phyloP scores from a whole-genome alignment of 2,329 filamentous ascomycete genomes.

The Fusarium protoensiforme region DNA sequence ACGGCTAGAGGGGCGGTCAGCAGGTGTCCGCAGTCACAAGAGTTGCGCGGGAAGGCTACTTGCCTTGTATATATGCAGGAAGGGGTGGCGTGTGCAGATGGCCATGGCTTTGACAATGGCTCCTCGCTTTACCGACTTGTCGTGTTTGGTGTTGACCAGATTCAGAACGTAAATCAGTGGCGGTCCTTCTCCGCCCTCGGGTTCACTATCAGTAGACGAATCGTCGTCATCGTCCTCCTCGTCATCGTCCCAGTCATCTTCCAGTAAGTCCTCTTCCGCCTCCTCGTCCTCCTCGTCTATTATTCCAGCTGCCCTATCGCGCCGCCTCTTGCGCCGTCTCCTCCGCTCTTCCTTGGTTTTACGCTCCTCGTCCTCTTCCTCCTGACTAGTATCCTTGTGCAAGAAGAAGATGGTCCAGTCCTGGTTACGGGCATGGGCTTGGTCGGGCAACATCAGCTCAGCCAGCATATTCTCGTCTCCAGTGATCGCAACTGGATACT shows the following conservation, averaged over 20 bases:
- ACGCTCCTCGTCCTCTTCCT: slow-evolving; percentile 81
- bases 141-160: slow-evolving; percentile 97
- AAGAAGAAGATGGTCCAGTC: slow-evolving; percentile 99
- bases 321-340: slow-evolving; percentile 62
- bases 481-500: slow-evolving; percentile 93
- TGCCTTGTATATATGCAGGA: slow-evolving; percentile 98
- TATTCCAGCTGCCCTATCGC: slow-evolving; percentile 62
- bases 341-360: slow-evolving; percentile 65
- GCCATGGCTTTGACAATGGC: slow-evolving; percentile 98
- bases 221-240: slow-evolving; percentile 63
- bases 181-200: slow-evolving; percentile 81
- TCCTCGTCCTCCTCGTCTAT: slow-evolving; percentile 57
- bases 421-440: slow-evolving; percentile 92
- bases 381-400: slow-evolving; percentile 90
- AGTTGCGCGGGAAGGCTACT: slow-evolving; percentile 37
- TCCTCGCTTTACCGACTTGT: slow-evolving; percentile 91
- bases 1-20: slow-evolving; percentile 66
- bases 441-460: slow-evolving; percentile 97
- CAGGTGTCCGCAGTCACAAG: not conserved
- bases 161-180: slow-evolving; percentile 97
- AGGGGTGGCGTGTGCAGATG: slow-evolving; percentile 96
- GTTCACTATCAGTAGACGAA: slow-evolving; percentile 69
- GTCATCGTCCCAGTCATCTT: slow-evolving; percentile 61
- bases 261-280: slow-evolving; percentile 56
- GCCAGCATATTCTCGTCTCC: slow-evolving; percentile 98